A percentile compares a stretch with the other conserved stretches of the same genome.
These are phyloP conservation scores for Diaporthe nobilis DNA, from an alignment of 2,329 filamentous ascomycete species.

Conservation along the genomic window DNA sequence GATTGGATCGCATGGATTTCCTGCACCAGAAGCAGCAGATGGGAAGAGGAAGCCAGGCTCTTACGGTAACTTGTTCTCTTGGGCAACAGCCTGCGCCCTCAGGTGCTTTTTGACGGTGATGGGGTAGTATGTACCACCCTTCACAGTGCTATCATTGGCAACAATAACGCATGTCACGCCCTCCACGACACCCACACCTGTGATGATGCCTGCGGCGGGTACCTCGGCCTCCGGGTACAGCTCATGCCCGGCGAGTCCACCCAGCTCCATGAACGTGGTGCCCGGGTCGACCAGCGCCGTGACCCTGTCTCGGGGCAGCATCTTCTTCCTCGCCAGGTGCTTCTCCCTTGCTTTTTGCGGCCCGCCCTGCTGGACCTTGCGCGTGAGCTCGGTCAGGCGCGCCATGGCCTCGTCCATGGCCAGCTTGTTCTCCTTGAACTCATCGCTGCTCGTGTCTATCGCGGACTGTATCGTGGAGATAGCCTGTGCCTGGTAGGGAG, in stretches of 20 bases:
- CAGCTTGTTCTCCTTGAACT: constrained; percentile 84
- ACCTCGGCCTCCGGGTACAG: constrained; percentile 91
- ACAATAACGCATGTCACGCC: constrained; percentile 94
- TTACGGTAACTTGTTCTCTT: constrained; percentile 83
- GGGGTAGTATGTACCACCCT: constrained; percentile 96
- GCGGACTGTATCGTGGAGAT: constrained; percentile 84
- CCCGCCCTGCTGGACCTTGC: constrained; percentile 81
- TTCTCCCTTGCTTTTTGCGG: constrained; percentile 87
- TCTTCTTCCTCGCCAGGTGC: constrained; percentile 89
- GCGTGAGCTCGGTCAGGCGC: constrained; percentile 78
- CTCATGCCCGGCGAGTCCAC: constrained; percentile 87
- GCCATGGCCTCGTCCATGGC: constrained; percentile 83
- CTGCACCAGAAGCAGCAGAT: not conserved
- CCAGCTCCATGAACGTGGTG: constrained; percentile 93
- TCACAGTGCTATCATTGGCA: constrained; percentile 96
- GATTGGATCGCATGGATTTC: not conserved
- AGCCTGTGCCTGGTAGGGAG: constrained; percentile 84
- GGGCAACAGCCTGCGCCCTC: constrained; percentile 89
- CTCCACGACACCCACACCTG: constrained; percentile 90
- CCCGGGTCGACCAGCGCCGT: constrained; percentile 90
- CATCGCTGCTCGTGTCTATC: constrained; percentile 82
- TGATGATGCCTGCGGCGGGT: constrained; percentile 91
- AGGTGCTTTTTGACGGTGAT: constrained; percentile 99
- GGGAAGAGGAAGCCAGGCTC: constrained; percentile 45
- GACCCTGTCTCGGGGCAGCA: constrained; percentile 92